Evolutionary conservation across 2,329 filamentous ascomycete species (phyloP).

Genomic region (Lachnellula hyalina): DNA sequence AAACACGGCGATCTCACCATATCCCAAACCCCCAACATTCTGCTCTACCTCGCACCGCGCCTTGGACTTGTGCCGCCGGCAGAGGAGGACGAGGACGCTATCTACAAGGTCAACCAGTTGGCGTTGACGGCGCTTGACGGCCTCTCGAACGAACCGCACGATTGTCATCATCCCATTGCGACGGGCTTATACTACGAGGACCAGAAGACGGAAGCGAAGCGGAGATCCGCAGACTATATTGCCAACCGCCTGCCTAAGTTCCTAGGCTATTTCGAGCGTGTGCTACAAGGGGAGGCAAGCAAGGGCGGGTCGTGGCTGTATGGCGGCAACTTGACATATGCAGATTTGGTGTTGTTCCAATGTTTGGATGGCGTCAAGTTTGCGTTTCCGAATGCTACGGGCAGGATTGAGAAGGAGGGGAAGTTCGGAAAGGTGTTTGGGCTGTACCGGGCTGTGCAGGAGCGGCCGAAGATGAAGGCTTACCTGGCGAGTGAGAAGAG

Average conservation of each 20-base stretch:
- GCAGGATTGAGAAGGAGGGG: conserved; percentile 46
- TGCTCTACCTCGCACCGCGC: conserved; percentile 57
- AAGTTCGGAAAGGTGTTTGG: conserved; percentile 54
- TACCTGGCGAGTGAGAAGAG: conserved; percentile 65
- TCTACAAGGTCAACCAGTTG: conserved; percentile 57
- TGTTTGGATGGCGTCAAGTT: conserved; percentile 45
- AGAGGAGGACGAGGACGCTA: conserved; percentile 36
- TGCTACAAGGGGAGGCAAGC: conserved; percentile 52
- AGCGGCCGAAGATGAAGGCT: conserved; percentile 57
- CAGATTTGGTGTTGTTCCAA: conserved; percentile 43
- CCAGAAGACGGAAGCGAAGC: conserved; percentile 62
- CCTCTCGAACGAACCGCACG: conserved; percentile 65
- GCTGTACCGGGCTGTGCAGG: conserved; percentile 59
- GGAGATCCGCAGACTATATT: conserved; percentile 52
- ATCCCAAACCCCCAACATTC: conserved; percentile 67
- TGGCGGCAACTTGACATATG: conserved; percentile 60
- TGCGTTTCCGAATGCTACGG: conserved; percentile 65
- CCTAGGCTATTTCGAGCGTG: conserved; percentile 63
- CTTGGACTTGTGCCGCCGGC: conserved; percentile 8
- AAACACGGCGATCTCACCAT: conserved; percentile 51
- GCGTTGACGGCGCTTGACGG: conserved; percentile 63
- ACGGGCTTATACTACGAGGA: conserved; percentile 62
- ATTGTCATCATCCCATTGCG: conserved; percentile 69
- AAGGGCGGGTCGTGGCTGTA: conserved; percentile 61
- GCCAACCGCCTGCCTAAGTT: conserved; percentile 65